Evolutionary conservation across 768 basidiomycete genomes (phyloP).

Genomic region (Boletus speciosus): DNA sequence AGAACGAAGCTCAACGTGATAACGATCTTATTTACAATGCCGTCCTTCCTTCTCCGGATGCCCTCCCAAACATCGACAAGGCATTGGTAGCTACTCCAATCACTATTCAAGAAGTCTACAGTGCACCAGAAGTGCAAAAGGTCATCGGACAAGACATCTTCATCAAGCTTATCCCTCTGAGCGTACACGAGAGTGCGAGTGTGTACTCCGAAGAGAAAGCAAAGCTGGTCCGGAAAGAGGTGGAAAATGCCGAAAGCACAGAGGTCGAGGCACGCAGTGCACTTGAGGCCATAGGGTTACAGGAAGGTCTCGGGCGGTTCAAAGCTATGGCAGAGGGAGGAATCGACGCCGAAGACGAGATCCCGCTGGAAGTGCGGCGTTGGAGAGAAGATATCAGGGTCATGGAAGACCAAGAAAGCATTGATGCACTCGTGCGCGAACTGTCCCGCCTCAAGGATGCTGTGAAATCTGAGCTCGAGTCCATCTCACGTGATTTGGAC

Average conservation of each 20-base stretch:
- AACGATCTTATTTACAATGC: constrained; percentile 99
- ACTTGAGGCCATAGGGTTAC: constrained; percentile 79
- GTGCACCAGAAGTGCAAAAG: constrained; percentile 86
- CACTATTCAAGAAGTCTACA: constrained; percentile 92
- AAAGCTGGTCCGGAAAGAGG: constrained; percentile 84
- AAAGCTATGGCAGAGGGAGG: constrained; percentile 67
- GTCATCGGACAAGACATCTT: constrained; percentile 94
- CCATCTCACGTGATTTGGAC: constrained; percentile 66
- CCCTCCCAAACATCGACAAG: constrained; percentile 81
- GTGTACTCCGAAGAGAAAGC: constrained; percentile 99
- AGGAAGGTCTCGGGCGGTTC: constrained; percentile 64
- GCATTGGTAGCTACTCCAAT: constrained; percentile 77
- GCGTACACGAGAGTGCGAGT: constrained; percentile 93
- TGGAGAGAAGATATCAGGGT: constrained; percentile 72
- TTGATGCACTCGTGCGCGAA: constrained; percentile 60
- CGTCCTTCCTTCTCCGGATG: constrained; percentile 72
- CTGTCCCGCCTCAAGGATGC: constrained; percentile 55
- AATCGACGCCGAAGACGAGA: constrained; percentile 58
- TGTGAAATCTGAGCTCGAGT: constrained; percentile 61
- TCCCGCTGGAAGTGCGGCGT: constrained; percentile 65
- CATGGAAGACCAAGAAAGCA: constrained; percentile 64
- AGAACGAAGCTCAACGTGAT: constrained; percentile 74
- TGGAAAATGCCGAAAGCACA: constrained; percentile 79
- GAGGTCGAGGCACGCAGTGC: constrained; percentile 78
- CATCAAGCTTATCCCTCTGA: constrained; percentile 79